phyloP scores from a whole-genome alignment of 495 filamentous ascomycete genomes.

The Aspergillus sclerotiicarbonarius region DNA sequence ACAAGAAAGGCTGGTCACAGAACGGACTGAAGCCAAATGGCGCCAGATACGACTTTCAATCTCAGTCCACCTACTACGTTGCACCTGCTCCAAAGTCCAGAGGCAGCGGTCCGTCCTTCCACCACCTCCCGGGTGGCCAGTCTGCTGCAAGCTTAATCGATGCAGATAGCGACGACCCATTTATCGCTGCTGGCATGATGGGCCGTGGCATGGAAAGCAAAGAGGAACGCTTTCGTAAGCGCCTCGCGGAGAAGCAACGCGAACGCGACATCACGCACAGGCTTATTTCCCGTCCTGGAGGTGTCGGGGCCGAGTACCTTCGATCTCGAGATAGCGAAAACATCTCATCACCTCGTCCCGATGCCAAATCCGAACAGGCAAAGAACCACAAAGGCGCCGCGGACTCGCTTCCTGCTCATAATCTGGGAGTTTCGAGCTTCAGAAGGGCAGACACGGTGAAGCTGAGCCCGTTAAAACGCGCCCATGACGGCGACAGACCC shows the following conservation, averaged over 20 bases:
- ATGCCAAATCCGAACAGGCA: neutral
- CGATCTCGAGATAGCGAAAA: constrained; percentile 37
- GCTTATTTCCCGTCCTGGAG: constrained; percentile 58
- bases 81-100: constrained; percentile 36
- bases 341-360: neutral
- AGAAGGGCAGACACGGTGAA: constrained; percentile 50
- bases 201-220: constrained; percentile 50
- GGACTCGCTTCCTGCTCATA: constrained; percentile 1
- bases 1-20: constrained; percentile 32
- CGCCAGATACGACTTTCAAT: constrained; percentile 57
- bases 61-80: constrained; percentile 60
- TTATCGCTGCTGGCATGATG: constrained; percentile 47
- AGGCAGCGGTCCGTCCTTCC: constrained; percentile 23
- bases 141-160: constrained; percentile 68
- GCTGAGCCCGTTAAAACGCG: constrained; percentile 68
- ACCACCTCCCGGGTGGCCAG: constrained; percentile 28
- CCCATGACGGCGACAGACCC: constrained; percentile 32
- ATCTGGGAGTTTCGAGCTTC: constrained; percentile 28
- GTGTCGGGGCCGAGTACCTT: constrained; percentile 77
- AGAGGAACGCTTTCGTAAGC: constrained; percentile 66
- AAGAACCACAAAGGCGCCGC: neutral
- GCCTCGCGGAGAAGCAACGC: constrained; percentile 68
- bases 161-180: constrained; percentile 59
- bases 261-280: constrained; percentile 78
- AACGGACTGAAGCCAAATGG: constrained; percentile 45